Evolutionary conservation across 1,284 basidiomycete species (phyloP).

Genomic region (Ceratobasidium sp.): DNA sequence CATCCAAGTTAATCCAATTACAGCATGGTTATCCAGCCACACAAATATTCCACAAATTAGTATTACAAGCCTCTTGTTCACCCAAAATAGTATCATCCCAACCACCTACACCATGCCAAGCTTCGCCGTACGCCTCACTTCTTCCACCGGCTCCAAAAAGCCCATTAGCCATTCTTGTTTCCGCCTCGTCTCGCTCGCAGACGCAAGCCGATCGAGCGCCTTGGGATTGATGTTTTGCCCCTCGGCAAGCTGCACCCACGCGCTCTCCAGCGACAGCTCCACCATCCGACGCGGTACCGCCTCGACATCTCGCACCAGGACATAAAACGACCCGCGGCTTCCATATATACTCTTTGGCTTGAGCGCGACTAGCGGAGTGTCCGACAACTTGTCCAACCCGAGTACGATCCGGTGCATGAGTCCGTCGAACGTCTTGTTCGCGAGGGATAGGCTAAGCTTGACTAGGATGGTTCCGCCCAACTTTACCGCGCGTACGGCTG

Average conservation of each 20-base stretch:
- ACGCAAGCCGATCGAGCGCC: conserved; percentile 18
- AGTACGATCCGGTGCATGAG: conserved; percentile 30
- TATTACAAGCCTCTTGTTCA: neutral
- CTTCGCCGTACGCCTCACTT: conserved; percentile 23
- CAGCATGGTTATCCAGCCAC: neutral
- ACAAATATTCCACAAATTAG: neutral
- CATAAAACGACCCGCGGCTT: conserved; percentile 53
- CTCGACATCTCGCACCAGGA: conserved; percentile 50
- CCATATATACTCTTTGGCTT: conserved; percentile 55
- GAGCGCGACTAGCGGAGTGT: conserved; percentile 10
- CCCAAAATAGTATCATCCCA: neutral
- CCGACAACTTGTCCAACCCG: conserved; percentile 51
- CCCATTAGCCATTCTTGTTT: conserved; percentile 4
- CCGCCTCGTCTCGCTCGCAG: neutral
- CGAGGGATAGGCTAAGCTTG: conserved; percentile 53
- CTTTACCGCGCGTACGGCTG: conserved; percentile 52
- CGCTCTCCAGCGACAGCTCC: conserved; percentile 20
- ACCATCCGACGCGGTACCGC: conserved; percentile 20
- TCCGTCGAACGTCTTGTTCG: conserved; percentile 51
- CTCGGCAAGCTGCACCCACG: conserved; percentile 26
- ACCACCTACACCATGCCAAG: neutral
- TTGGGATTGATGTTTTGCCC: conserved; percentile 2
- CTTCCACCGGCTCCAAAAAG: conserved; percentile 17
- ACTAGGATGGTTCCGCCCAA: conserved; percentile 54
- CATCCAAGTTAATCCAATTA: no score